phyloP scores from a whole-genome alignment of 768 basidiomycete species.

The Amylocystis lapponica region DNA sequence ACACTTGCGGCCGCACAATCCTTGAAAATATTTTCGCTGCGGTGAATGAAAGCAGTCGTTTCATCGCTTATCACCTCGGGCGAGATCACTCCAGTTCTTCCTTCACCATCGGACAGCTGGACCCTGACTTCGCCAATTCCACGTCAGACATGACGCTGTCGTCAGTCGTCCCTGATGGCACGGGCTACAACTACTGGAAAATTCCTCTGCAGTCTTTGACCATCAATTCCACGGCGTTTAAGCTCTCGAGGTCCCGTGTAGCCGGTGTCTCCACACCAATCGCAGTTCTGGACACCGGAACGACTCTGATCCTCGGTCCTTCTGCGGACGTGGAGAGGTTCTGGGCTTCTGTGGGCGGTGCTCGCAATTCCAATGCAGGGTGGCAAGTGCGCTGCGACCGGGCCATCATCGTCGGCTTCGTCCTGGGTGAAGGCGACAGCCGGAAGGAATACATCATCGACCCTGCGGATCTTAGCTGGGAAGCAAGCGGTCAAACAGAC shows the following conservation, averaged over 20 bases:
- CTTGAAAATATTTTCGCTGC: conserved; percentile 43
- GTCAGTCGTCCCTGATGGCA: conserved; percentile 28
- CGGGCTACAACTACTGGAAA: conserved; percentile 54
- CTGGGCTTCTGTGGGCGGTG: conserved; percentile 42
- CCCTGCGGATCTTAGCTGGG: conserved; percentile 49
- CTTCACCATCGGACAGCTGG: conserved; percentile 48
- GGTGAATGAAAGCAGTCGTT: conserved; percentile 34
- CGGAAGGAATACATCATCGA: conserved; percentile 39
- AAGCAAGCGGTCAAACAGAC: conserved; percentile 30
- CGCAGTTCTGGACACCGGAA: conserved; percentile 60
- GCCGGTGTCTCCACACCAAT: conserved; percentile 36
- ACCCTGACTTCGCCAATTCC: conserved; percentile 29
- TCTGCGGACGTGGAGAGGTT: conserved; percentile 46
- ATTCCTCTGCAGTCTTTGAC: conserved; percentile 41
- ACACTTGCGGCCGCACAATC: conserved; percentile 38
- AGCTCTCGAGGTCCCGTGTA: conserved; percentile 41
- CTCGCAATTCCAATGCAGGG: conserved; percentile 30
- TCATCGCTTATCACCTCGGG: conserved; percentile 48
- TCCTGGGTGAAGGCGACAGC: conserved; percentile 33
- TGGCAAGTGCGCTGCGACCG: conserved; percentile 50
- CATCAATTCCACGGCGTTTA: conserved; percentile 36
- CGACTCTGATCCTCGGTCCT: conserved; percentile 52
- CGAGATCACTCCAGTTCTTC: conserved; percentile 34
- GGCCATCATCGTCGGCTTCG: conserved; percentile 40
- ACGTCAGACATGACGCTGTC: conserved; percentile 29